Base-by-base conservation (phyloP, 805 yeast genomes). In the Pichia nakasei region DNA sequence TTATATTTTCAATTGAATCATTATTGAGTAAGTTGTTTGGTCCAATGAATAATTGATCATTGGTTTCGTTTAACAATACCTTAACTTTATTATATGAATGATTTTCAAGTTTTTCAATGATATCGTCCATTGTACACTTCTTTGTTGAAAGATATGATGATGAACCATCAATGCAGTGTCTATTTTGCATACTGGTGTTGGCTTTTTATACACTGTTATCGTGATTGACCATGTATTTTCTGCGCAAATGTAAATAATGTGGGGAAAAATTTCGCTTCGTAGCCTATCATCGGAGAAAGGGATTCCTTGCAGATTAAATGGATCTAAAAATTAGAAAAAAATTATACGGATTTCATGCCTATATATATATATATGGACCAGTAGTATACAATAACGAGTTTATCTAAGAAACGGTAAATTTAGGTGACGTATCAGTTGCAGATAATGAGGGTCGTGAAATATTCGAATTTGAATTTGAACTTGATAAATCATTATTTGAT, bases 41-140 rank as follows among this genome's bases (percentile, higher is more conserved):
- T 4, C 63, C 63, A n/a, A 57, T 55, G 35, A 58, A 58, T 19
- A 59, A 44, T 35, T 58, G 53, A 9, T 46, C 43, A 32, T 56
- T 58, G 7, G 38, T 37, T 3, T 50, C 48, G 42, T 58, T 58
- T 18, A 57, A 45, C 5, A 55, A 44, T 38, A 53, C 52, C 3
- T 53, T 48, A 9, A 54, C 47, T 20, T 46, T 45, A 1, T 5
- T 12, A 42, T 57, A 57, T 1, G 42, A 41, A 9, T 45, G 41
- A 1, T 20, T 27, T 2, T 17, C 18, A 13, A 45, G 17, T 7
- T 32, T 5, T 1, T 18, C 12, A 27, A 37, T 38, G 7, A 45
- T 29, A 2, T 27, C 20, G 4, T 27, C 22, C 2, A 18, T 22
- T n/a, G n/a, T n/a, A n/a, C n/a, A n/a, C n/a, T n/a, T n/a, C n/a